phyloP scores from a whole-genome alignment of 768 basidiomycete genomes.

The Kwoniella europaea region DNA sequence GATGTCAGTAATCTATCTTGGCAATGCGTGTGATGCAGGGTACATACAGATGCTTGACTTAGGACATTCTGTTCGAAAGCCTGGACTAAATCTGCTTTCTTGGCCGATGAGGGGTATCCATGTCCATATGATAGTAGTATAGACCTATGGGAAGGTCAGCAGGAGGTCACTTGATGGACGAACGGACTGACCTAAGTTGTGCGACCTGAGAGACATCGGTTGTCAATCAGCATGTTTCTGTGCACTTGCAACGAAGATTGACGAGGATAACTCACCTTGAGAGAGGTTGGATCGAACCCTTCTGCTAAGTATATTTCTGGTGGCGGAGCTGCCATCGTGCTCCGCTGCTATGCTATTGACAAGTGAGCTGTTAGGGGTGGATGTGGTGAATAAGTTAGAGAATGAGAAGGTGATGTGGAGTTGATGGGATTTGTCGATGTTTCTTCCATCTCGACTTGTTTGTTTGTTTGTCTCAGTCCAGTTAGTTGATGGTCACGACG shows the following conservation, averaged over 20 bases:
- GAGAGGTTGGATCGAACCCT: slow-evolving; percentile 44
- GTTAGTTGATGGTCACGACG: neutral
- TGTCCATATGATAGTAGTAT: slow-evolving; percentile 49
- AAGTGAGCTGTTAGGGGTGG: neutral
- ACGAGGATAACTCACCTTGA: slow-evolving; percentile 40
- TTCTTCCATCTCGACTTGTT: neutral
- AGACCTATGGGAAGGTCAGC: slow-evolving; percentile 27
- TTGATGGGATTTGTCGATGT: neutral
- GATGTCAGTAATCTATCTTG: slow-evolving; percentile 12
- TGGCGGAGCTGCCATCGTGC: slow-evolving; percentile 40
- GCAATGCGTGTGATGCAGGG: neutral
- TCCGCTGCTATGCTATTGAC: neutral
- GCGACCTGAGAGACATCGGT: slow-evolving; percentile 38
- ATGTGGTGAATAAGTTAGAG: neutral
- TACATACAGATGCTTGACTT: slow-evolving; percentile 44
- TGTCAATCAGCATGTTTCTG: slow-evolving; percentile 1
- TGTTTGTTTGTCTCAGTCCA: slow-evolving; percentile 5
- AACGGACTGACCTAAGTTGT: slow-evolving; percentile 47
- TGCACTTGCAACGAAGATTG: neutral
- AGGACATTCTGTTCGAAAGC: slow-evolving; percentile 45
- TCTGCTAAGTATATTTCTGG: slow-evolving; percentile 44
- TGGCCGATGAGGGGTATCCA: slow-evolving; percentile 33
- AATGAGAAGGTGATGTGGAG: slow-evolving; percentile 6
- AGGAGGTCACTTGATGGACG: neutral
- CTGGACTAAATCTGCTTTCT: slow-evolving; percentile 53